Evolutionary conservation across 805 yeast genomes (phyloP).

Genomic region (Sugiyamaella americana): DNA sequence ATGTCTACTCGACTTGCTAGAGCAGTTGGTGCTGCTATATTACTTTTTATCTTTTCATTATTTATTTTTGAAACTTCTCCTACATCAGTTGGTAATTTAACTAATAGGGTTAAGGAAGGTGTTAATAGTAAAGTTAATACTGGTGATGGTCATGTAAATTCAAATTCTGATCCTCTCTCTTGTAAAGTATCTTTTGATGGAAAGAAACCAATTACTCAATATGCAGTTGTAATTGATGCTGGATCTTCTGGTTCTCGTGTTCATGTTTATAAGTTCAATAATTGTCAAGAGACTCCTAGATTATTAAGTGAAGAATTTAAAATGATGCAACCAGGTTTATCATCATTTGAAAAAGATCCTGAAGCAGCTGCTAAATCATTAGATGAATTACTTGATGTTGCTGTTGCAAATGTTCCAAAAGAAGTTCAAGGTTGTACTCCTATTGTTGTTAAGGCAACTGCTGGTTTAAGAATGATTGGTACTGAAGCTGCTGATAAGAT

Average conservation of each 20-base stretch:
- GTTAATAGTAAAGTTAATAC: background rate
- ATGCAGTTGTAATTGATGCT: slow-evolving; percentile 93
- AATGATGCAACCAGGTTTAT: slow-evolving; percentile 89
- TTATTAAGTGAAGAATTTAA: slow-evolving; percentile 75
- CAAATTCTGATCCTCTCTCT: slow-evolving; percentile 10
- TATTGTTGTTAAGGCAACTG: slow-evolving; percentile 95
- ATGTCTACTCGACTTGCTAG: slow-evolving; percentile 12
- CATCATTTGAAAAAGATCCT: slow-evolving; percentile 74
- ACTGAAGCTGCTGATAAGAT: slow-evolving; percentile 64
- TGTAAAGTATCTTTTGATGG: slow-evolving; percentile 36
- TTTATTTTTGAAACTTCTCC: slow-evolving; percentile 7
- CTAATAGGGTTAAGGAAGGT: background rate
- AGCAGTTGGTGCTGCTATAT: slow-evolving; percentile 11
- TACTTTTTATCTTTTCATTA: slow-evolving; percentile 8
- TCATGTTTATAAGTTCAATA: slow-evolving; percentile 87
- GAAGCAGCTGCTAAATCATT: slow-evolving; percentile 84
- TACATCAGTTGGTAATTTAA: slow-evolving; percentile 1
- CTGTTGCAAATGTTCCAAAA: slow-evolving; percentile 71
- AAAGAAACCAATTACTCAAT: slow-evolving; percentile 44
- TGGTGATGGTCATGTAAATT: background rate
- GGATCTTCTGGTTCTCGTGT: slow-evolving; percentile 97
- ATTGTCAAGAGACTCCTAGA: slow-evolving; percentile 77
- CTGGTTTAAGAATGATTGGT: slow-evolving; percentile 87
- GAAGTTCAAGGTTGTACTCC: slow-evolving; percentile 77
- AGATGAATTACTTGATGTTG: slow-evolving; percentile 72